Evolutionary conservation across 2,329 filamentous ascomycete species (phyloP).

Genomic region (Colletotrichum tanaceti): DNA sequence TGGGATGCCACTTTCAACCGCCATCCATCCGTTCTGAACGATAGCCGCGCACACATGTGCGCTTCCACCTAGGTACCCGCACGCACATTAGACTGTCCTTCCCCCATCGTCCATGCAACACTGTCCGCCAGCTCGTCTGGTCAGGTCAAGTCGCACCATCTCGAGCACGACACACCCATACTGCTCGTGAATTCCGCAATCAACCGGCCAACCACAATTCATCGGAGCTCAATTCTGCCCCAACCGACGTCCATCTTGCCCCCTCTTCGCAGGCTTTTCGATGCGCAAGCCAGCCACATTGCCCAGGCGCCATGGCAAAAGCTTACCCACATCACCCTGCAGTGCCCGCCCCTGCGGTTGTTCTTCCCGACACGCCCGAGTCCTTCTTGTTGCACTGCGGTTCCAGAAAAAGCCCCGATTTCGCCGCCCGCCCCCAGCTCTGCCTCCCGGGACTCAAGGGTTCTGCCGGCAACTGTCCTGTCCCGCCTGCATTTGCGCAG

Average conservation of each 20-base stretch:
- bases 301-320: slow-evolving; percentile 20
- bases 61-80: background rate
- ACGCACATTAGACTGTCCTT: slow-evolving; percentile 13
- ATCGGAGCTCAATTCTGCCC: background rate
- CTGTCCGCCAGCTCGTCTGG: slow-evolving; percentile 2
- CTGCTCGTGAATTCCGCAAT: background rate
- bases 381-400: background rate
- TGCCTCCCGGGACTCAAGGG: slow-evolving; percentile 18
- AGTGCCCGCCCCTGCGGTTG: background rate
- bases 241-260: slow-evolving; percentile 15
- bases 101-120: slow-evolving; percentile 17
- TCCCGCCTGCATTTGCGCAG: slow-evolving; percentile 21
- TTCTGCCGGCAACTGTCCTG: slow-evolving; percentile 24
- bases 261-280: background rate
- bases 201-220: slow-evolving; percentile 17
- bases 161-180: background rate
- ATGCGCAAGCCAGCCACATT: slow-evolving; percentile 16
- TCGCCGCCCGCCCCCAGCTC: slow-evolving; percentile 5
- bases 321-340: slow-evolving; percentile 14
- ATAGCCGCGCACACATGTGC: background rate
- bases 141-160: slow-evolving; percentile 4
- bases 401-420: slow-evolving; percentile 7
- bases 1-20: slow-evolving; percentile 11
- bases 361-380: slow-evolving; percentile 7
- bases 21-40: background rate